Base-by-base conservation (phyloP, 2,329 filamentous ascomycete genomes). In the Diaporthe velutina region DNA sequence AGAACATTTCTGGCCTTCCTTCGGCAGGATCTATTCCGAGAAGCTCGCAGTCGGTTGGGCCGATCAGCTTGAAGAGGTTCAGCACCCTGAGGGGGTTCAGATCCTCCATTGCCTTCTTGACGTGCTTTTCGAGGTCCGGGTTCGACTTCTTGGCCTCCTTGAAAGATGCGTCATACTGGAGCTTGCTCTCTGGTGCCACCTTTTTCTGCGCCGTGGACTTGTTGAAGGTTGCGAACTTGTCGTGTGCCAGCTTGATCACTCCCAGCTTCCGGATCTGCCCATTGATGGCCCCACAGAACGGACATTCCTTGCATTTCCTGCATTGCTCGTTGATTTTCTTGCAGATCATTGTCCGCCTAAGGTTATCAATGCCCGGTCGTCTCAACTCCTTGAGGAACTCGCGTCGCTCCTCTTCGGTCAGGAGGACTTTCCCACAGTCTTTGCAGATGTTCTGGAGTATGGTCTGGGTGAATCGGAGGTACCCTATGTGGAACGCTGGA, bases 391-490 rank as follows among this genome's bases (percentile, higher is more conserved):
- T 93, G n/a, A 98, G 87, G 78, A 93, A 97, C 4, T 88, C 85
- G 54, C 94, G 92, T 78, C 95, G 92, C 79, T 98, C 95, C 28
- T 90, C 86, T 81, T 98, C 95, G 50, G 93, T 91, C 33, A 99
- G 89, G 73, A 99, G 85, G 9, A 98, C 93, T 76, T 90, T 90
- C 33, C 95, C 94, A 82, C 97, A 99, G 81, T 96, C 92, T 86
- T 98, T 99, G 92, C 97, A 99, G 78, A 99, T 97, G 80, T 97
- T 94, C 82, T 98, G 96, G 33, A 99, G 88, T 73, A 98, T 96
- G 58, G 93, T 93, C 81, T 98, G 96, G 77, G 97, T 95, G 82
- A 97, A 95, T 82, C 95, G 97, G 79, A 99, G 90, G 82, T 98
- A 99, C 50, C 97, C 97, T 78, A 98, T 95, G 82, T 99, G 97